Evolutionary conservation across 176 grass and related monocot genomes (phyloP), one percentile per base, ranked within the genome.

Genomic region (Areca catechu): DNA sequence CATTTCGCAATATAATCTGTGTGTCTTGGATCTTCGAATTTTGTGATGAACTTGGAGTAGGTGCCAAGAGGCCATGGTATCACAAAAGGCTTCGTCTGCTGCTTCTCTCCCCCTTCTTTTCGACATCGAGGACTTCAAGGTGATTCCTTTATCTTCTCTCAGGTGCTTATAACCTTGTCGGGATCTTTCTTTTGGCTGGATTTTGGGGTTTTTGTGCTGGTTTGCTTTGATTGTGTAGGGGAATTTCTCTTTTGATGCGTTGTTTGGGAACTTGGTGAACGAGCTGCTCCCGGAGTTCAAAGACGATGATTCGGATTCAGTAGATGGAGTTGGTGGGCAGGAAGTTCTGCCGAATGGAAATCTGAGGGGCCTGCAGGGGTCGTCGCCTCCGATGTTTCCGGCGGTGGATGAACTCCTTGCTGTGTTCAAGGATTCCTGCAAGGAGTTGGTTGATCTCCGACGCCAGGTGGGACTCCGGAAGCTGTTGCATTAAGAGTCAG

Each of bases 91-190:
- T 53, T 72, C 74, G 7, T 71, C 74, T 61, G 62, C 84, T 22
- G 66, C 79, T 18, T 73, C 88, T 5, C 84, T 92, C 52, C 93
- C 93, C 22, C 88, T 98, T 59, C 88, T 78, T 60, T 81, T 98
- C 20, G 84, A 98, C 57, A 70, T 98, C 53, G 93, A 98, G 53
- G 93, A 98, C 72, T 98, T 98, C 84, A 98, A 98, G 87, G 92
- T 88, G 20, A 48, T 20, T n/a, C 58, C 19, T 9, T 19, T 19
- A 20, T 12, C 49, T 5, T 62, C 28, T 15, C 51, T 9, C 22
- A 28, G 4, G 14, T 54, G 25, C 34, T 53, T n/a, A 28, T 22
- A 25, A 53, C 21, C 48, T 30, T 30, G 24, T 48, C 17, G 58
- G 20, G 22, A 24, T 69, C 56, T 47, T 52, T 51, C 2, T 14